Evolutionary conservation across 2,329 filamentous ascomycete genomes (phyloP).

Genomic region (Colletotrichum cereale): DNA sequence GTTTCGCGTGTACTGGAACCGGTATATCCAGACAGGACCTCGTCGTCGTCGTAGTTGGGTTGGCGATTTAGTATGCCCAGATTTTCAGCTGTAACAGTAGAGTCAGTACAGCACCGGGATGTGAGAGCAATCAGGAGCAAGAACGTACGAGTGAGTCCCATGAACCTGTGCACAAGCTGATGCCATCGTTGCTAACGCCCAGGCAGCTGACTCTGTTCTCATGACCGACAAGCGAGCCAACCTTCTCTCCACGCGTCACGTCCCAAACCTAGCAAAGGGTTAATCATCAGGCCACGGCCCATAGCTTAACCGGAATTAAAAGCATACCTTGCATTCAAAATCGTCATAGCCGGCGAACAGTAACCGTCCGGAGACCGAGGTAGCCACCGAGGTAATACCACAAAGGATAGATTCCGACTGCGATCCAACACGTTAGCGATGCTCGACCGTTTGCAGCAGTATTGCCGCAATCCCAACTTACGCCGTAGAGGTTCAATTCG

Average conservation of each 20-base stretch:
- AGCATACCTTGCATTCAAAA: slow-evolving; percentile 97
- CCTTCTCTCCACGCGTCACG: slow-evolving; percentile 94
- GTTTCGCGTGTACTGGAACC: slow-evolving; percentile 42
- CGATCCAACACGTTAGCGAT: slow-evolving; percentile 41
- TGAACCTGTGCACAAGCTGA: slow-evolving; percentile 98
- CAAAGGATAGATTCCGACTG: slow-evolving; percentile 98
- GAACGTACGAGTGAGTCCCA: slow-evolving; percentile 96
- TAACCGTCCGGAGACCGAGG: slow-evolving; percentile 94
- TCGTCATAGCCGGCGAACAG: slow-evolving; percentile 98
- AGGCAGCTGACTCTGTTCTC: slow-evolving; percentile 99
- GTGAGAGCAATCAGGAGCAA: slow-evolving; percentile 26
- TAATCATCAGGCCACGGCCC: slow-evolving; percentile 32
- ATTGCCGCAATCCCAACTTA: slow-evolving; percentile 56
- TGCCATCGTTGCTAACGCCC: slow-evolving; percentile 98
- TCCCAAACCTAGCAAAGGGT: slow-evolving; percentile 86
- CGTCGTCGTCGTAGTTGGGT: slow-evolving; percentile 24
- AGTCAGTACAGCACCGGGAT: slow-evolving; percentile 57
- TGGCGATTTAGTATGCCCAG: slow-evolving; percentile 78
- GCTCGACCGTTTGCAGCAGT: no score
- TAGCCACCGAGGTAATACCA: slow-evolving; percentile 97
- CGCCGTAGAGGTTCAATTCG: slow-evolving; percentile 76
- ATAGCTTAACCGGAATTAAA: no score
- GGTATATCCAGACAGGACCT: slow-evolving; percentile 41
- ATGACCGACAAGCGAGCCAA: slow-evolving; percentile 95
- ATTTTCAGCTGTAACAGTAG: slow-evolving; percentile 77